Base-by-base conservation (phyloP, 2,329 filamentous ascomycete genomes). In the Cladophialophora yegresii region DNA sequence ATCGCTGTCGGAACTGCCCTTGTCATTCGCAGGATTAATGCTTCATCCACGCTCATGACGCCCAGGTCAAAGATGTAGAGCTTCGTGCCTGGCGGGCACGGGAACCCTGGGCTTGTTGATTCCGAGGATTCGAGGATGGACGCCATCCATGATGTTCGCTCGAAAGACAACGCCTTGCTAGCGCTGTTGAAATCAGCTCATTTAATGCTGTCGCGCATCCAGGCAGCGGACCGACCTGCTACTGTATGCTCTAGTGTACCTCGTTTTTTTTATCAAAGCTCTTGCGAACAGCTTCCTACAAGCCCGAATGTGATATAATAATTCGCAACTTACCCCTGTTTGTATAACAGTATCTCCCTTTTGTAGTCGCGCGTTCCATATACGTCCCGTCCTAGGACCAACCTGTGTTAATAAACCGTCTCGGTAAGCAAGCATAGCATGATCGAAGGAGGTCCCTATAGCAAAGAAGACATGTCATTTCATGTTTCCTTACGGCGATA, bases 1-100 rank as follows among this genome's bases (percentile, higher is more conserved):
- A 55, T 62, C 36, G 53, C 59, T 62, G 8, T 20, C 12, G 9
- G 59, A 43, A 53, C 61, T 51, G 47, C 47, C 47, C 8, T 51
- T 51, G 22, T 13, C 47, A 20, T 20, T 20, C 26, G 47, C 22
- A 51, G 47, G 26, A 51, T 20, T 20, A 26, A 51, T 13, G 20
- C 47, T n/a, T 51, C 47, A 51, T 51, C 22, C 47, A 51, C 47
- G 26, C 20, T 51, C 47, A 51, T 51, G 22, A 51, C 26, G 12
- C 47, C 47, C 22, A 51, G 47, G 26, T 51, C 12, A 7, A 51
- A 4, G 22, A 51, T 51, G 47, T 51, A 20, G 2, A 51, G 8
- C 26, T 23, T 51, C 47, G 47, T 51, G 47, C 22, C 22, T 51
- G 47, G 10, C 12, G 20, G 20, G 22, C 47, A 26, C 9, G 20